These are phyloP conservation scores for Mesembryanthemum crystallinum DNA, from an alignment of 148 eudicot genomes.

Conservation along the genomic window DNA sequence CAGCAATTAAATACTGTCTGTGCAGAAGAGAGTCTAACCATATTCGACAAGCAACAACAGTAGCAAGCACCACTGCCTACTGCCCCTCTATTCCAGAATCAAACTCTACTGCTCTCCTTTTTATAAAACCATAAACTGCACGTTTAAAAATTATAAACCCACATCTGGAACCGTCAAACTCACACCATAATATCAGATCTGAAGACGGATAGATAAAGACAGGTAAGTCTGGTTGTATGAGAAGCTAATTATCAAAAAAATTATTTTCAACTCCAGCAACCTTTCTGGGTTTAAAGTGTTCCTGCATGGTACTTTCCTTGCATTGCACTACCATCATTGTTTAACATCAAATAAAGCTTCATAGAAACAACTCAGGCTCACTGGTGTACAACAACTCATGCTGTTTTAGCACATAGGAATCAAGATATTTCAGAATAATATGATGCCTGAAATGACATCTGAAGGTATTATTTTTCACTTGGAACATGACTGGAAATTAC, in stretches of 20 bases:
- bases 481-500: not conserved
- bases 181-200: not conserved
- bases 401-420: not conserved
- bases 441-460: not conserved
- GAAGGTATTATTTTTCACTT: not conserved
- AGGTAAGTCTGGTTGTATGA: not conserved
- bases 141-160: not conserved
- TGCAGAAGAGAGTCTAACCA: not conserved
- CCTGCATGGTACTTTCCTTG: not conserved
- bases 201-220: not conserved
- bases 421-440: not conserved
- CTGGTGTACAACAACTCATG: not conserved
- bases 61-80: not conserved
- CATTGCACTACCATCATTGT: not conserved
- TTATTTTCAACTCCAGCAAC: too few species aligned
- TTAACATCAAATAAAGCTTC: not conserved
- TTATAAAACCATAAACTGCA: not conserved
- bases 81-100: not conserved
- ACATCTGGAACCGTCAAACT: not conserved
- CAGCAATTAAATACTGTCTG: not conserved
- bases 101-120: not conserved
- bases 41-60: too few species aligned
- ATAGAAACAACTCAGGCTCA: not conserved
- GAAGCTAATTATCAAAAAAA: too few species aligned
- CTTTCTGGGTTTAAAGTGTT: not conserved